A percentile compares a stretch with the other conserved stretches of the same genome.
Conservation (phyloP, 139 green algal genomes). For the Trebouxia sp. region DNA sequence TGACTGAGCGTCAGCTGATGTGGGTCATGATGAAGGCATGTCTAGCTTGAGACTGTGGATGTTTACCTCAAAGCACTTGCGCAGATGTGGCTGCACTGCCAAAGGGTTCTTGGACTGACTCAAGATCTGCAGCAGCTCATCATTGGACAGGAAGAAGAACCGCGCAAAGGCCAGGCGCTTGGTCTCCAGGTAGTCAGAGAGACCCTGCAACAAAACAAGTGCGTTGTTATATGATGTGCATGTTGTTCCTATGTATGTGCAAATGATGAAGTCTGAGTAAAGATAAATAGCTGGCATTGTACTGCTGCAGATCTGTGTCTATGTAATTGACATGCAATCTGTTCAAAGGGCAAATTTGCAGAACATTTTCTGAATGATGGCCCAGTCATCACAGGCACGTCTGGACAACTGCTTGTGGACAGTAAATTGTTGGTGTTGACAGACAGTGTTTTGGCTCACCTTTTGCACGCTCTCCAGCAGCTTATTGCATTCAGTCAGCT, state of each 20-base stretch:
- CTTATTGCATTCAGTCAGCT: conserved; percentile 71
- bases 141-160: conserved; percentile 88
- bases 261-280: not conserved
- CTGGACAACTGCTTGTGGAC: too few relatives aligned
- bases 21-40: too few relatives aligned
- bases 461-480: conserved; percentile 63
- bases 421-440: too few relatives aligned
- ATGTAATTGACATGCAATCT: too few relatives aligned
- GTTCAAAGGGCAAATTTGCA: too few relatives aligned
- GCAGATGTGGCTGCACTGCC: conserved; percentile 79
- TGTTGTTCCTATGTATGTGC: not conserved
- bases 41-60: too few relatives aligned
- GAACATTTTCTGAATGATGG: too few relatives aligned
- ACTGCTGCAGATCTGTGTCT: too few relatives aligned
- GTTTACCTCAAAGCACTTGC: conserved; percentile 83
- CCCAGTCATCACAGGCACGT: too few relatives aligned
- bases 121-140: conserved; percentile 75
- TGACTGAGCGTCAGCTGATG: too few relatives aligned
- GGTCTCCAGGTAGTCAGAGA: conserved; percentile 84
- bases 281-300: too few relatives aligned
- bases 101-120: conserved; percentile 80
- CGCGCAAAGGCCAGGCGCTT: conserved; percentile 82
- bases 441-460: too few relatives aligned
- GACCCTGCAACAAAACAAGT: conserved; percentile 60
- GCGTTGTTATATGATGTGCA: not conserved